phyloP scores from a whole-genome alignment of 495 filamentous ascomycete genomes.

The Talaromyces adpressus region DNA sequence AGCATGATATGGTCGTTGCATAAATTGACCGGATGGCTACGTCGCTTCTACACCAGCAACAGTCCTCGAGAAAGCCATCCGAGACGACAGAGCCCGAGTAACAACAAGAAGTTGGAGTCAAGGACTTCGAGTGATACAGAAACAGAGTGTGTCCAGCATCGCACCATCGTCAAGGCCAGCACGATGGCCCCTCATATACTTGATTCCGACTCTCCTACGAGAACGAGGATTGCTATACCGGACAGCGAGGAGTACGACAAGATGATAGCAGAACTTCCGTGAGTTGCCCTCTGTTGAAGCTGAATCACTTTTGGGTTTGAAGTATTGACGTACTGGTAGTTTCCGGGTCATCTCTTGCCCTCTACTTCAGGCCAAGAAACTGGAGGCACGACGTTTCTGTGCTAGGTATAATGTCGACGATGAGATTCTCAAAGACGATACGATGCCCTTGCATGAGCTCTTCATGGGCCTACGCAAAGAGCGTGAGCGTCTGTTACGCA shows the following conservation, averaged over 20 bases:
- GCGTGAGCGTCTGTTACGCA: slow-evolving; percentile 1
- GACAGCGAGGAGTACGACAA: slow-evolving; percentile 2
- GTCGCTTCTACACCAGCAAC: background rate
- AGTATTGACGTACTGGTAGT: background rate
- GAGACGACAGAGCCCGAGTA: background rate
- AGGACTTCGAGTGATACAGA: slow-evolving; percentile 2
- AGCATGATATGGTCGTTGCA: background rate
- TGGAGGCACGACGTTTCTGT: slow-evolving; percentile 6
- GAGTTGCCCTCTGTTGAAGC: background rate
- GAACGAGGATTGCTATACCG: background rate
- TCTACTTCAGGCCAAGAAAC: slow-evolving; percentile 1
- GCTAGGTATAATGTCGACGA: slow-evolving; percentile 7
- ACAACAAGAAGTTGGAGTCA: background rate
- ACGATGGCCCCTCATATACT: background rate
- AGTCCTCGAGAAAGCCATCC: background rate
- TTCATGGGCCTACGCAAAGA: background rate
- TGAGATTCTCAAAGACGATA: slow-evolving; percentile 2
- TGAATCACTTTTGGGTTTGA: background rate
- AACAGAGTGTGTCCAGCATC: background rate
- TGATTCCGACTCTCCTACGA: background rate
- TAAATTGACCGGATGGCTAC: slow-evolving; percentile 3
- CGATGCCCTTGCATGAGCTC: background rate
- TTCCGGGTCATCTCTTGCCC: slow-evolving; percentile 1
- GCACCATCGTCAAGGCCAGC: background rate
- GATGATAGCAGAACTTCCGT: slow-evolving; percentile 5